Evolutionary conservation across 148 eudicot genomes (phyloP).

Genomic region (Chenopodium berlandieri): DNA sequence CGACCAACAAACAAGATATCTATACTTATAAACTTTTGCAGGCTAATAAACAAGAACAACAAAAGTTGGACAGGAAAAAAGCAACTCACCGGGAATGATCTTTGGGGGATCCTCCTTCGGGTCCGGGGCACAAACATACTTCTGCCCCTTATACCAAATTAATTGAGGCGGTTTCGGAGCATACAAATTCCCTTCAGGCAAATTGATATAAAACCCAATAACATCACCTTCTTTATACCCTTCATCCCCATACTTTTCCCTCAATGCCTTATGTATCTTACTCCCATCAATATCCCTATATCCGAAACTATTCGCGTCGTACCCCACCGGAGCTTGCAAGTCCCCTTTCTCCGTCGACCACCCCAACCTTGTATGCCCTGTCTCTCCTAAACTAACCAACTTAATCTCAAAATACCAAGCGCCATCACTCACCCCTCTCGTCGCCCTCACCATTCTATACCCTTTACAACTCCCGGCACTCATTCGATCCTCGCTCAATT

Average conservation of each 20-base stretch:
- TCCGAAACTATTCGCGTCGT: conserved; percentile 86
- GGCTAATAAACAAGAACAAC: not conserved
- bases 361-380: conserved; percentile 88
- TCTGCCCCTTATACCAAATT: conserved; percentile 85
- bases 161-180: conserved; percentile 60
- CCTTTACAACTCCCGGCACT: conserved; percentile 84
- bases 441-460: conserved; percentile 97
- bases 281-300: conserved; percentile 96
- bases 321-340: conserved; percentile 96
- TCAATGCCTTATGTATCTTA: conserved; percentile 90
- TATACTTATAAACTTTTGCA: not conserved
- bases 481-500: conserved; percentile 79
- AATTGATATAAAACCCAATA: conserved; percentile 84
- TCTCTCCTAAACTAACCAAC: conserved; percentile 70
- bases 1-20: not conserved
- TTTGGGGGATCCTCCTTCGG: conserved; percentile 80
- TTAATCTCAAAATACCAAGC: conserved; percentile 94
- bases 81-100: conserved; percentile 70
- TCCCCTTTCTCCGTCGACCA: conserved; percentile 97
- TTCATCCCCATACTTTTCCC: conserved; percentile 85
- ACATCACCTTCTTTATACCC: conserved; percentile 94
- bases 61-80: not conserved
- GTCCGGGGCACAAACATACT: conserved; percentile 62
- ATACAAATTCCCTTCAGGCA: conserved; percentile 71
- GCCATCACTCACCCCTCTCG: conserved; percentile 78